phyloP scores from a whole-genome alignment of 2,329 filamentous ascomycete species.

The Talaromyces sp. region DNA sequence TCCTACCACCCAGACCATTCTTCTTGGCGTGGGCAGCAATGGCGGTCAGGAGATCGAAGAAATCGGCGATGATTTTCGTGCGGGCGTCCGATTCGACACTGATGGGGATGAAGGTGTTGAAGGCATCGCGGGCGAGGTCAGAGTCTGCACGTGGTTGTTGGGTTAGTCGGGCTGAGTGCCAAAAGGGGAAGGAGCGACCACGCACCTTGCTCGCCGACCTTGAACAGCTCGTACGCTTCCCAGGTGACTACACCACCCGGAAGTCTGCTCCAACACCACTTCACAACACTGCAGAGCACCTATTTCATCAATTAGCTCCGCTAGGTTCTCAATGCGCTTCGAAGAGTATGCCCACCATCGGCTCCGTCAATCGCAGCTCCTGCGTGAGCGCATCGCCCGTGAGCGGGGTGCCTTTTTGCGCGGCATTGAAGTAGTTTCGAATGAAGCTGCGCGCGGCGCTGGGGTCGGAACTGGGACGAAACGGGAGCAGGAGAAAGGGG shows the following conservation, averaged over 20 bases:
- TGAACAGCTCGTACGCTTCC: conserved; percentile 96
- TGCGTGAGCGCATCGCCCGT: conserved; percentile 69
- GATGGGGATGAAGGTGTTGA: conserved; percentile 92
- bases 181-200: background rate
- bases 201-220: conserved; percentile 80
- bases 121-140: conserved; percentile 83
- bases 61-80: conserved; percentile 87
- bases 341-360: conserved; percentile 64
- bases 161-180: background rate
- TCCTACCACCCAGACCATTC: conserved; percentile 88
- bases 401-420: conserved; percentile 53
- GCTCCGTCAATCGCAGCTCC: conserved; percentile 87
- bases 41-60: conserved; percentile 88
- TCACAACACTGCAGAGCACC: conserved; percentile 89
- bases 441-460: conserved; percentile 89
- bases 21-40: conserved; percentile 88
- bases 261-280: conserved; percentile 97
- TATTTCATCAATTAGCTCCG: conserved; percentile 31
- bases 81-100: conserved; percentile 84
- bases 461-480: conserved; percentile 87
- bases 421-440: conserved; percentile 80
- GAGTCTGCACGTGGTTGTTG: conserved; percentile 60
- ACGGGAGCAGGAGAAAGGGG: conserved; percentile 89
- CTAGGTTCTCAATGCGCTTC: background rate
- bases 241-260: conserved; percentile 89